Percentiles rank a stretch among this genome's conserved stretches.
Conservation (phyloP, 1,284 basidiomycete genomes). For the Rhodotorula glutinis region DNA sequence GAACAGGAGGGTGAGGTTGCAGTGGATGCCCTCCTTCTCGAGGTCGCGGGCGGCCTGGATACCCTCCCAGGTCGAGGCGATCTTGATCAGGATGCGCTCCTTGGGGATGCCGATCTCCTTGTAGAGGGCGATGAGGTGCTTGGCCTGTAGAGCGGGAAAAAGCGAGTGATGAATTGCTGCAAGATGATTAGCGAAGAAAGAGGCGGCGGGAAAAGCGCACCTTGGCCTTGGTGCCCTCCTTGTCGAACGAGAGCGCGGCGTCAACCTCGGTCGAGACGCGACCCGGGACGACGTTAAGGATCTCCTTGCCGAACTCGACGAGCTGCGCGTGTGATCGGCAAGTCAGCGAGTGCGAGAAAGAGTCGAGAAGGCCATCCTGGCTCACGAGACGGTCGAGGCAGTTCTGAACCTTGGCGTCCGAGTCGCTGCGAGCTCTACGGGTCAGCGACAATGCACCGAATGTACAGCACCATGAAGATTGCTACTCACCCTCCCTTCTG, state of each 20-base stretch:
- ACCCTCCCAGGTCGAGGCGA: constrained; percentile 98
- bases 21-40: constrained; percentile 90
- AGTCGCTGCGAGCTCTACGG: constrained; percentile 51
- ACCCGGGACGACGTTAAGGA: constrained; percentile 92
- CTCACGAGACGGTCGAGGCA: constrained; percentile 84
- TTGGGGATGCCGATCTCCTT: constrained; percentile 83
- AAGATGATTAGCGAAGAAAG: too few species aligned
- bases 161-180: too few species aligned
- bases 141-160: constrained; percentile 58
- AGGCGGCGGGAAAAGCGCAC: constrained; percentile 47
- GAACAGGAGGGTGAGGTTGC: constrained; percentile 98
- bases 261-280: constrained; percentile 99
- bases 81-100: constrained; percentile 96
- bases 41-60: constrained; percentile 97
- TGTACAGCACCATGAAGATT: too few species aligned
- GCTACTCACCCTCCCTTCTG: constrained; percentile 61
- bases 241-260: constrained; percentile 94
- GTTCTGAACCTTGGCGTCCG: constrained; percentile 67
- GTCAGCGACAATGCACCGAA: too few species aligned
- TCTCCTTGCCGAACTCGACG: constrained; percentile 95
- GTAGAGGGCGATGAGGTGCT: constrained; percentile 91
- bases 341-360: background rate
- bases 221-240: constrained; percentile 84
- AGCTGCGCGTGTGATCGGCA: constrained; percentile 58
- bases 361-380: constrained; percentile 5